Evolutionary conservation across 495 filamentous ascomycete species (phyloP).

Genomic region (Penicillium flavigenum): DNA sequence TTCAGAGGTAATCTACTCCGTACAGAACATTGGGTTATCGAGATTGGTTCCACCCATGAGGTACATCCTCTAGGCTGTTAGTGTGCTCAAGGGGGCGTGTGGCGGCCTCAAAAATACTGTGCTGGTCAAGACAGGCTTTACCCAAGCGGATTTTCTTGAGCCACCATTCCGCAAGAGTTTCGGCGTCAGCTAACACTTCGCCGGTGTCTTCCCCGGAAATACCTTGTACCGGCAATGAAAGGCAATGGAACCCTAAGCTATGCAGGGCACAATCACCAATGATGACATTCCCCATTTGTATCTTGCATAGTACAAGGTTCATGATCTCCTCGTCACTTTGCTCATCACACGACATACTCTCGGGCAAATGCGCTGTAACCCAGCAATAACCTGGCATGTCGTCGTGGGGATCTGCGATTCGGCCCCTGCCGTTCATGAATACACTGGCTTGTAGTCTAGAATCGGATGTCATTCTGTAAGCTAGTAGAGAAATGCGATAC

Average conservation of each 20-base stretch:
- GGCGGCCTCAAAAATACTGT: constrained; percentile 1
- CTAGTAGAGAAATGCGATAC: not conserved
- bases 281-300: not conserved
- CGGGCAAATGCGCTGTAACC: constrained; percentile 5
- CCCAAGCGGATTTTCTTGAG: not conserved
- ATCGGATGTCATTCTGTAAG: not conserved
- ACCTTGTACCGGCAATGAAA: constrained; percentile 1
- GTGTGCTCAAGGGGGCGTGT: not conserved
- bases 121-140: not conserved
- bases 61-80: not conserved
- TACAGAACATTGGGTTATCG: not conserved
- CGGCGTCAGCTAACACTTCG: not conserved
- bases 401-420: constrained; percentile 5
- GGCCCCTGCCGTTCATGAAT: not conserved
- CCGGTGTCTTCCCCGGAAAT: no score
- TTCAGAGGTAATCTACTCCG: not conserved
- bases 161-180: not conserved
- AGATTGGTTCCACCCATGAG: not conserved
- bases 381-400: not conserved
- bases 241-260: not conserved
- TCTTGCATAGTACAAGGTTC: constrained; percentile 1
- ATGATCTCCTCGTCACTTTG: constrained; percentile 1
- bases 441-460: not conserved
- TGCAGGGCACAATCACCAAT: not conserved
- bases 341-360: not conserved